Percentiles rank a stretch among this genome's conserved stretches.
These are phyloP conservation scores for Hura crepitans DNA, from an alignment of 441 rosid genomes.

Conservation along the genomic window DNA sequence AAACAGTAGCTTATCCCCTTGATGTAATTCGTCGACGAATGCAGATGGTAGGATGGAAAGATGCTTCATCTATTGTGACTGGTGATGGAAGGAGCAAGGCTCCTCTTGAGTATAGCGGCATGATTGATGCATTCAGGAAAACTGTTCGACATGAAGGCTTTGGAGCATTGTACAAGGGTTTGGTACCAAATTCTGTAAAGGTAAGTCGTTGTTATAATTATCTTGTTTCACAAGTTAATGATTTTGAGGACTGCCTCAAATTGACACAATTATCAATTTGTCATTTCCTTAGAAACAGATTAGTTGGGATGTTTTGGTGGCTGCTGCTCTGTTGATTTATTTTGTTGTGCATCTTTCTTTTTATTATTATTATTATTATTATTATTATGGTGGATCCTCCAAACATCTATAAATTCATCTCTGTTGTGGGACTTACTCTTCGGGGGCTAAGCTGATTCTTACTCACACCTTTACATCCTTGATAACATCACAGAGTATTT, in stretches of 20 bases:
- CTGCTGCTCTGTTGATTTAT: not conserved
- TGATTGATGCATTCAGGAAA: constrained; percentile 91
- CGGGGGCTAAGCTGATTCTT: not conserved
- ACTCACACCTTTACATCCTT: not conserved
- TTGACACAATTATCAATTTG: not conserved
- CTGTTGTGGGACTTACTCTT: no score
- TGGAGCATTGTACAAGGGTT: constrained; percentile 91
- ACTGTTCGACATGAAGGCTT: constrained; percentile 71
- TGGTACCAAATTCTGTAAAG: constrained; percentile 91
- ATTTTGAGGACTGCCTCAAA: not conserved
- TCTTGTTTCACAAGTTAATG: not conserved
- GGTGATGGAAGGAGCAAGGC: constrained; percentile 67
- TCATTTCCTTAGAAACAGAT: not conserved
- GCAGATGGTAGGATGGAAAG: constrained; percentile 99
- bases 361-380: no score
- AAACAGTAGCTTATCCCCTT: constrained; percentile 91
- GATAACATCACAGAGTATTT: not conserved
- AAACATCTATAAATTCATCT: no score
- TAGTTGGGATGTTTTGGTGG: not conserved
- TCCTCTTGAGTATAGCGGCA: constrained; percentile 66
- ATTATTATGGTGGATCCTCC: not conserved
- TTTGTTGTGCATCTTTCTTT: not conserved
- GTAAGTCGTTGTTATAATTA: constrained; percentile 27
- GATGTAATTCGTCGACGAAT: constrained; percentile 93
- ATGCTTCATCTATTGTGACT: constrained; percentile 71